Conservation (phyloP, 768 basidiomycete species). For the Phlegmacium glaucopus region DNA sequence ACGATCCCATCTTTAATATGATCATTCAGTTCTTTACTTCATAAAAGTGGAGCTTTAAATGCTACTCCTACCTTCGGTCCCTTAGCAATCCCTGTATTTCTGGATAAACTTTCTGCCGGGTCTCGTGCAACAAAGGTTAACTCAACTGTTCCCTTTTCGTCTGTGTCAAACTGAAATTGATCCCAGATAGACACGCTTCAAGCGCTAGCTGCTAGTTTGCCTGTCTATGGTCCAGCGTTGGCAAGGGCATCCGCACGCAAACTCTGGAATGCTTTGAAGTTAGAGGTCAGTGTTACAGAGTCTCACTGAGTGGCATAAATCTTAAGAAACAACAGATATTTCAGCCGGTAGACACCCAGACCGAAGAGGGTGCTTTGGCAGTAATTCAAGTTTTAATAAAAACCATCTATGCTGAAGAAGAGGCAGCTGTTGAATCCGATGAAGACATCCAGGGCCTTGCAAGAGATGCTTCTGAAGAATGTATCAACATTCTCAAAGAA, state of each 20-base stretch:
- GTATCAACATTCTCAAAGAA: conserved; percentile 73
- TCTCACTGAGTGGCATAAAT: not conserved
- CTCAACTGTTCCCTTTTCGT: not conserved
- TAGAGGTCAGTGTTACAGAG: conserved; percentile 57
- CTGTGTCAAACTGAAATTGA: not conserved
- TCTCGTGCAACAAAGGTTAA: conserved; percentile 79
- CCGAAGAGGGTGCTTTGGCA: conserved; percentile 71
- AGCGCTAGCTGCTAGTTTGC: conserved; percentile 73
- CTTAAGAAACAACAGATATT: conserved; percentile 61
- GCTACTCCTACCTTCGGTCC: conserved; percentile 82
- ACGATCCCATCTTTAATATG: not conserved
- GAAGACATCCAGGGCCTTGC: conserved; percentile 56
- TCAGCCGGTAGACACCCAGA: conserved; percentile 79
- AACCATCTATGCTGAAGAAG: conserved; percentile 60
- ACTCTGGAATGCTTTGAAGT: conserved; percentile 87
- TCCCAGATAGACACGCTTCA: conserved; percentile 82
- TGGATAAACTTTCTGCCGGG: conserved; percentile 88
- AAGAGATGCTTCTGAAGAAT: conserved; percentile 76
- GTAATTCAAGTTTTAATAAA: conserved; percentile 70
- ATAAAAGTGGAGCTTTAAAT: conserved; percentile 59
- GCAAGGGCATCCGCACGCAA: conserved; percentile 64
- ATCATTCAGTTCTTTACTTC: conserved; percentile 1
- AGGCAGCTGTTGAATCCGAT: conserved; percentile 33
- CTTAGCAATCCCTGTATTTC: conserved; percentile 80
- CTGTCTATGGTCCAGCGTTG: conserved; percentile 72